Percentiles rank a stretch among this genome's conserved stretches.
Evolutionary conservation across 306 rosid genomes (phyloP).

Genomic region (Cucumis cinereus): DNA sequence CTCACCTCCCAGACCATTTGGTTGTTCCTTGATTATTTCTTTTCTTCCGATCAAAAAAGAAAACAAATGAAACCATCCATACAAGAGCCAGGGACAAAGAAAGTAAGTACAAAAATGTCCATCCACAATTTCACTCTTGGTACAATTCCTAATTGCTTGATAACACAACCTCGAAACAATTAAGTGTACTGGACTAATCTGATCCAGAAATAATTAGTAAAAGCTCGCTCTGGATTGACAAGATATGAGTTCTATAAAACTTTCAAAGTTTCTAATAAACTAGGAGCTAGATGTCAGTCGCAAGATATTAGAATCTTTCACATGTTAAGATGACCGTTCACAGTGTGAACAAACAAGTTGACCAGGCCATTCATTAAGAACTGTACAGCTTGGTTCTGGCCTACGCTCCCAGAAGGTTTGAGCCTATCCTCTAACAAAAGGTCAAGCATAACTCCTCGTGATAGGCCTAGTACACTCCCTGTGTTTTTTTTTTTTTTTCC

Average conservation of each 20-base stretch:
- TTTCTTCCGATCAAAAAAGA: too few relatives aligned
- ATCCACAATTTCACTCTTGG: not conserved
- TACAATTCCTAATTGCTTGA: not conserved
- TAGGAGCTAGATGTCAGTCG: not conserved
- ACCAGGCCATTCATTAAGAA: not conserved
- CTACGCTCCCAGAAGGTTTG: not conserved
- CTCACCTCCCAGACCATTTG: too few relatives aligned
- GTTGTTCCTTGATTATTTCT: not conserved
- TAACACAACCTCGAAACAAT: not conserved
- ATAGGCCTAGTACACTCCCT: not conserved
- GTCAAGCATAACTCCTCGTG: not conserved
- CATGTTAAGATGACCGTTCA: not conserved
- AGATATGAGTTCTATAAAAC: not conserved
- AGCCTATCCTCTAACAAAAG: not conserved
- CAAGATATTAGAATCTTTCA: not conserved
- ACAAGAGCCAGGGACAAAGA: not conserved
- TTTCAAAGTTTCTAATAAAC: not conserved
- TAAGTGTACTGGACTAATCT: not conserved
- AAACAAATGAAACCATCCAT: not conserved
- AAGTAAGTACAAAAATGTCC: not conserved
- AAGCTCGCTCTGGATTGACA: not conserved
- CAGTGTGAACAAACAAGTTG: not conserved
- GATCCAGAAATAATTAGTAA: not conserved
- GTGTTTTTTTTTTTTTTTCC: not conserved
- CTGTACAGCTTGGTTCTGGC: not conserved